A percentile compares a stretch with the other conserved stretches of the same genome.
Conservation (phyloP, 2,329 filamentous ascomycete genomes). For the Orbilia brochopaga region DNA sequence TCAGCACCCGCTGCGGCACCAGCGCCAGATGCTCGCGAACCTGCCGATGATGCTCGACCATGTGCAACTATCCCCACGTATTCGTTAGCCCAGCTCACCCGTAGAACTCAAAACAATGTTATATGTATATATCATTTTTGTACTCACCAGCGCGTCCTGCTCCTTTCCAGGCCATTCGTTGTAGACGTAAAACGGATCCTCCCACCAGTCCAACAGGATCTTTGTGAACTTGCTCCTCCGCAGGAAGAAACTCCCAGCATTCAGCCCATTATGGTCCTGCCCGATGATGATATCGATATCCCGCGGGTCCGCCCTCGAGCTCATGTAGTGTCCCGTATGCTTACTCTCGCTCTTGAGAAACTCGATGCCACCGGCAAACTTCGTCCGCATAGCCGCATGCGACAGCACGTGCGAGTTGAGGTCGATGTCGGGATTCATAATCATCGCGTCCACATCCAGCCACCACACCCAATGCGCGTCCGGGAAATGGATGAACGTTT, state of each 20-base stretch:
- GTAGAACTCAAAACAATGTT: no score
- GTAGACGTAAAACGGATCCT: conserved; percentile 57
- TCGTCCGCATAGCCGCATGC: conserved; percentile 55
- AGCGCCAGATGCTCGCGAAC: conserved; percentile 58
- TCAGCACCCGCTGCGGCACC: conserved; percentile 58
- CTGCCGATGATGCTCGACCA: conserved; percentile 57
- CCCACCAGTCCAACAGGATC: conserved; percentile 58
- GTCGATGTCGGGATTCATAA: conserved; percentile 58
- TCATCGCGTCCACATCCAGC: conserved; percentile 59
- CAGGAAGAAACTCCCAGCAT: conserved; percentile 59
- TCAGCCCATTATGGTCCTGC: conserved; percentile 59
- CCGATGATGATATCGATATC: conserved; percentile 59
- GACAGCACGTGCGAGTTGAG: conserved; percentile 56
- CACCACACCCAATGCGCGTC: conserved; percentile 59
- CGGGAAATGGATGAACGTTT: conserved; percentile 58
- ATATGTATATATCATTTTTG: no score
- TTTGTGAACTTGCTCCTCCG: conserved; percentile 58
- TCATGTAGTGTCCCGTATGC: conserved; percentile 54
- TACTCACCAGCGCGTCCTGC: conserved; percentile 56
- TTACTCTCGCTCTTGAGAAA: conserved; percentile 54
- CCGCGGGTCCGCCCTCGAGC: conserved; percentile 51
- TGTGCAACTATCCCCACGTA: conserved; percentile 51
- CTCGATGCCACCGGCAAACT: conserved; percentile 55
- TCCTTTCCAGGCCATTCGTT: conserved; percentile 57
- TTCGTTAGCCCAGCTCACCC: not conserved